Evolutionary conservation across 768 basidiomycete genomes (phyloP).

Genomic region (Clitopilus passeckerianus): DNA sequence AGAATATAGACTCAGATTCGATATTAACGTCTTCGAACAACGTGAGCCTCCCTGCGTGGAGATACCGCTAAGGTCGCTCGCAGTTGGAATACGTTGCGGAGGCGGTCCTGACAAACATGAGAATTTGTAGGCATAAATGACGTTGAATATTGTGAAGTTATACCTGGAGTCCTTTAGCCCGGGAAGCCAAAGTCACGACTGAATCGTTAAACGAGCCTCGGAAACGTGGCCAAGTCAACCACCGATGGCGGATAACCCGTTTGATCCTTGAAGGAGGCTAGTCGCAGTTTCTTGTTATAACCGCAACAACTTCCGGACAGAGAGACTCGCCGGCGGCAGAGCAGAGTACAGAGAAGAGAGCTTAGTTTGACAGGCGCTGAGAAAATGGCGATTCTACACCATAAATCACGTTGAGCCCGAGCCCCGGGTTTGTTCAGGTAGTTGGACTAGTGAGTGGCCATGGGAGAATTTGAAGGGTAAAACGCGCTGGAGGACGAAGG

Average conservation of each 20-base stretch:
- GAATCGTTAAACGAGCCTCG: not conserved
- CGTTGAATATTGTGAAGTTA: too few species aligned
- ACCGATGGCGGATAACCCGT: not conserved
- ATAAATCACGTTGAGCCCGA: not conserved
- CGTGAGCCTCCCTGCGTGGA: not conserved
- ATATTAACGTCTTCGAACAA: not conserved
- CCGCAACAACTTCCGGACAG: not conserved
- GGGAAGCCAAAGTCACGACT: too few species aligned
- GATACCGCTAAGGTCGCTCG: too few species aligned
- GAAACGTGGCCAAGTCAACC: not conserved
- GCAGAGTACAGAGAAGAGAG: not conserved
- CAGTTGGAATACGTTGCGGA: too few species aligned
- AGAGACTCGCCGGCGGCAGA: not conserved
- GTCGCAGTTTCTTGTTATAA: not conserved
- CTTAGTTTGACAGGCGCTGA: not conserved
- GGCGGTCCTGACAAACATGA: too few species aligned
- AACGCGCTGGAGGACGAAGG: too few species aligned
- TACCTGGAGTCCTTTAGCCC: too few species aligned
- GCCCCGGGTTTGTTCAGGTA: too few species aligned
- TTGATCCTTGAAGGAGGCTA: not conserved
- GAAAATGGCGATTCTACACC: not conserved
- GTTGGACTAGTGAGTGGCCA: too few species aligned
- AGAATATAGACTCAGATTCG: not conserved
- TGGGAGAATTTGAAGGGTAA: too few species aligned
- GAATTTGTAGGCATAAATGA: too few species aligned